A percentile compares a stretch with the other conserved stretches of the same genome.
phyloP scores from a whole-genome alignment of 2,329 filamentous ascomycete genomes.

The Alternaria viburni region DNA sequence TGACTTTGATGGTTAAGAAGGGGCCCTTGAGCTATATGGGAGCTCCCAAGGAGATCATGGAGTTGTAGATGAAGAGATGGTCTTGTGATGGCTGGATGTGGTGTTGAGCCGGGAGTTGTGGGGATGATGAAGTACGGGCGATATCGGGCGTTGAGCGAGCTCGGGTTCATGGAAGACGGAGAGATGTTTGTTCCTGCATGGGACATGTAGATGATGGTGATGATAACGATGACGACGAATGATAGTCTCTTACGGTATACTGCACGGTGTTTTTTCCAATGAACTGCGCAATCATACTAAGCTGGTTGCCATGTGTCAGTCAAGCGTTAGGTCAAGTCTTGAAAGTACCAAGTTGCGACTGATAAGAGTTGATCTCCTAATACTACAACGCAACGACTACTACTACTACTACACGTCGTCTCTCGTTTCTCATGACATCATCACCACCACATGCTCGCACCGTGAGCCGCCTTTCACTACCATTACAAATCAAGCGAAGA shows the following conservation, averaged over 20 bases:
- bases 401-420: background rate
- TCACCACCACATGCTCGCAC: background rate
- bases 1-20: slow-evolving; percentile 83
- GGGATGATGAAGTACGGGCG: too few species aligned
- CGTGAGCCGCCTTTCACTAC: background rate
- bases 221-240: background rate
- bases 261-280: background rate
- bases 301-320: background rate
- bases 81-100: too few species aligned
- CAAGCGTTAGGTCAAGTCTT: background rate
- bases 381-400: background rate
- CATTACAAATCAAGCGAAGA: background rate
- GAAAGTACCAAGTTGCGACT: background rate
- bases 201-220: background rate
- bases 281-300: background rate
- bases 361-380: background rate
- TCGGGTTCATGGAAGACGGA: background rate
- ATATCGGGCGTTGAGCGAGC: background rate
- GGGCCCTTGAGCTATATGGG: slow-evolving; percentile 67
- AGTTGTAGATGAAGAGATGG: slow-evolving; percentile 20
- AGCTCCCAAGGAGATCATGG: slow-evolving; percentile 33
- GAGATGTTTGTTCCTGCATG: background rate
- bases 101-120: background rate
- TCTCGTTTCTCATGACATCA: slow-evolving; percentile 3
- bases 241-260: background rate